Percentiles rank a stretch among this genome's conserved stretches.
phyloP scores from a whole-genome alignment of 495 filamentous ascomycete genomes.

The Hapsidospora chrysogenum region DNA sequence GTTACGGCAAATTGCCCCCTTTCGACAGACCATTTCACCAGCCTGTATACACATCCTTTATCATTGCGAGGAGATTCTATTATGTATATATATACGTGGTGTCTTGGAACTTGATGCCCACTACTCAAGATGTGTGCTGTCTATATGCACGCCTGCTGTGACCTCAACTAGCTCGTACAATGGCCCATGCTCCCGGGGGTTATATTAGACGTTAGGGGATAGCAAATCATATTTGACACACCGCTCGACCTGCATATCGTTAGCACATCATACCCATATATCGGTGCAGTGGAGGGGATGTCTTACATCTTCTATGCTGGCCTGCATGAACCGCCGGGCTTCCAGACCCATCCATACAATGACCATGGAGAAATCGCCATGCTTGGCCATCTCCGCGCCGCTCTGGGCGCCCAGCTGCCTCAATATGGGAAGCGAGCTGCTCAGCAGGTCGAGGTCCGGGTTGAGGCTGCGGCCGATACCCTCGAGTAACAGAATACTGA shows the following conservation, averaged over 20 bases:
- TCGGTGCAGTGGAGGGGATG: background rate
- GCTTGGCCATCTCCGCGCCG: slow-evolving; percentile 44
- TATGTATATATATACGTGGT: background rate
- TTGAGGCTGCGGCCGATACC: slow-evolving; percentile 83
- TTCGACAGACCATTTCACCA: too few species aligned
- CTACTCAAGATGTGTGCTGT: background rate
- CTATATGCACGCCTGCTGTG: too few species aligned
- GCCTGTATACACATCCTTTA: too few species aligned
- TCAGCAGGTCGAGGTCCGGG: slow-evolving; percentile 72
- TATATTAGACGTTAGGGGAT: slow-evolving; percentile 56
- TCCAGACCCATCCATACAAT: slow-evolving; percentile 90
- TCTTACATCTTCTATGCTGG: slow-evolving; percentile 71
- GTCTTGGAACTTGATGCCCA: background rate
- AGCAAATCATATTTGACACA: slow-evolving; percentile 74
- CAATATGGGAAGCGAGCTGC: slow-evolving; percentile 78
- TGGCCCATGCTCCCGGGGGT: too few species aligned
- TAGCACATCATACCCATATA: slow-evolving; percentile 5
- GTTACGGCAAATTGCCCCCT: too few species aligned
- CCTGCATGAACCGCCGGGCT: slow-evolving; percentile 71
- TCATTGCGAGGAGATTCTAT: background rate
- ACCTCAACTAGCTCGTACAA: too few species aligned
- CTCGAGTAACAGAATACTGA: slow-evolving; percentile 84
- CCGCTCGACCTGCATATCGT: slow-evolving; percentile 37
- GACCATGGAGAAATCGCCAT: slow-evolving; percentile 81
- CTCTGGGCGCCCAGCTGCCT: slow-evolving; percentile 71